Evolutionary conservation across 2,329 filamentous ascomycete species (phyloP), one percentile per base, ranked within the genome.

Genomic region (Talaromyces sp.): DNA sequence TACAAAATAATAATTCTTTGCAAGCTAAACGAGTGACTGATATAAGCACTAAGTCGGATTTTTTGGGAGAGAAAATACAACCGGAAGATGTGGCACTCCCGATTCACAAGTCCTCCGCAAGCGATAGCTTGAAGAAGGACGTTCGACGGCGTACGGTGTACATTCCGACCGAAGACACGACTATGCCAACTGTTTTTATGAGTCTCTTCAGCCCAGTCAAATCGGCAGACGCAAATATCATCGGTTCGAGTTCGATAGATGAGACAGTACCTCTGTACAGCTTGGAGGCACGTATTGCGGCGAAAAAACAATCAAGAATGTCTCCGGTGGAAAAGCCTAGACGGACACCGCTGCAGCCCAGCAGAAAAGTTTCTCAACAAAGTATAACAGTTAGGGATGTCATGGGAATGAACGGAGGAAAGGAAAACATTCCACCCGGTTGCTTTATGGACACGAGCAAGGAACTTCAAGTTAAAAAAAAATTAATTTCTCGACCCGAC

Each of bases 381-480:
- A 70, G 73, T 8, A 75, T 76, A 4, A 74, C 77, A 47, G 72
- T 74, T 19, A 70, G 76, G 50, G 83, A 87, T 69, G 71, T 83
- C n/a, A 70, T 78, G 66, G 86, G 85, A 27, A 80, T 80, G 58
- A 84, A 84, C 39, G 81, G 81, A 4, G 87, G 87, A 6, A 89
- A 89, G 69, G 87, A 89, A 72, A 89, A 89, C 67, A 71, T 87
- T 5, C 86, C 86, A 14, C 87, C 86, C 0, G 82, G 81, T 3
- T 61, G 68, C 37, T 35, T 71, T 13, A 24, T 69, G 14, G 43
- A 63, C 41, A 63, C 67, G 11, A 57, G 68, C 56, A 72, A 73
- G 37, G 66, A 63, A 1, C 72, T 71, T 37, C 35, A 37, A 37
- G 27, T 37, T 13, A 13, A 37, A 37, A 13, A 37, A 37, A 13